Evolutionary conservation across 345 rosid species (phyloP).

Genomic region (Populus ilicifolia): DNA sequence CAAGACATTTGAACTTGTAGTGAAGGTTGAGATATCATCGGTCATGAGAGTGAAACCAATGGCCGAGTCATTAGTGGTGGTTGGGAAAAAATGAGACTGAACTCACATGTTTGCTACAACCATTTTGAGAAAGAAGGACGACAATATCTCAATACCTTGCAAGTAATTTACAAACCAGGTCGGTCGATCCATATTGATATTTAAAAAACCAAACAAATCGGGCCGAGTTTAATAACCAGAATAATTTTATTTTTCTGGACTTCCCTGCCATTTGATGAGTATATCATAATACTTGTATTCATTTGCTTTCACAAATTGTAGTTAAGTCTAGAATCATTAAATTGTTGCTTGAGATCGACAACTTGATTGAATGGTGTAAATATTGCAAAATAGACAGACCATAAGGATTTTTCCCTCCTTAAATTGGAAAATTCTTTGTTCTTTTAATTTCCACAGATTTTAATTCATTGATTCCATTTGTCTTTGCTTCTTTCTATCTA

Average conservation of each 20-base stretch:
- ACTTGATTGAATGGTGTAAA: neutral
- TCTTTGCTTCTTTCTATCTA: neutral
- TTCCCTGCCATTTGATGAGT: neutral
- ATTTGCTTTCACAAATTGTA: neutral
- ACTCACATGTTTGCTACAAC: neutral
- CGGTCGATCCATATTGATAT: no score
- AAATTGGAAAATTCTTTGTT: neutral
- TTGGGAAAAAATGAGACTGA: slow-evolving; percentile 26
- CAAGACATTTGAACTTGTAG: slow-evolving; percentile 12
- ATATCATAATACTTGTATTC: neutral
- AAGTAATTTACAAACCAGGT: neutral
- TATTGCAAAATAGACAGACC: neutral
- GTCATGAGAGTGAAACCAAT: neutral
- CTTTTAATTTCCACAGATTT: neutral
- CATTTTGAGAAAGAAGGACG: neutral
- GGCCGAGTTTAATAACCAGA: neutral
- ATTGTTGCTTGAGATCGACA: neutral
- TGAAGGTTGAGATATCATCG: slow-evolving; percentile 30
- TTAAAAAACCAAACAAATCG: no score
- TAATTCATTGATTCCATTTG: neutral
- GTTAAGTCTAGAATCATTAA: neutral
- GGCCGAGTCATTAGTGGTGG: slow-evolving; percentile 23
- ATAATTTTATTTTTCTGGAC: neutral
- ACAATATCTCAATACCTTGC: neutral
- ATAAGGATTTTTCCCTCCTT: neutral